phyloP scores from a whole-genome alignment of 2,329 filamentous ascomycete species.

The Xylaria sp. region DNA sequence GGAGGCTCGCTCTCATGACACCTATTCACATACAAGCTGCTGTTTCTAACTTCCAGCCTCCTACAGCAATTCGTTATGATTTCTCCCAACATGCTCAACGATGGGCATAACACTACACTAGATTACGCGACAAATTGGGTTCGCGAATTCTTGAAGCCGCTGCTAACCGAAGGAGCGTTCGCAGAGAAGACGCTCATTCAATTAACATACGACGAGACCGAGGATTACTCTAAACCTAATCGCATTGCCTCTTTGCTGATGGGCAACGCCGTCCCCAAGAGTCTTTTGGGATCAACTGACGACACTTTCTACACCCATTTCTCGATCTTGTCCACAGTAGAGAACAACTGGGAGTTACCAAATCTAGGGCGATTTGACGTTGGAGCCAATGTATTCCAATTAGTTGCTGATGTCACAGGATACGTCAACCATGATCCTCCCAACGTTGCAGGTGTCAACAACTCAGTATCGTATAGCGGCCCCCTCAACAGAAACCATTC shows the following conservation, averaged over 20 bases:
- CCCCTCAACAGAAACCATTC: slow-evolving; percentile 46
- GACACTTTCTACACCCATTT: slow-evolving; percentile 70
- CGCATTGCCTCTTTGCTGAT: slow-evolving; percentile 73
- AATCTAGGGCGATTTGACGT: slow-evolving; percentile 43
- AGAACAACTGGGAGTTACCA: slow-evolving; percentile 71
- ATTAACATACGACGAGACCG: slow-evolving; percentile 80
- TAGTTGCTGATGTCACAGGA: slow-evolving; percentile 64
- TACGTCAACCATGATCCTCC: slow-evolving; percentile 52
- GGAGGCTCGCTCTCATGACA: not conserved
- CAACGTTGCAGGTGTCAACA: slow-evolving; percentile 44
- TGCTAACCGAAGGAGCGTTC: slow-evolving; percentile 71
- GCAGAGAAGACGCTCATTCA: slow-evolving; percentile 76
- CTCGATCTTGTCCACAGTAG: slow-evolving; percentile 56
- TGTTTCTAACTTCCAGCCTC: not conserved
- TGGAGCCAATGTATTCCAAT: slow-evolving; percentile 59
- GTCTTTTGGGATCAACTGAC: slow-evolving; percentile 71
- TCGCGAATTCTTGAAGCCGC: slow-evolving; percentile 68
- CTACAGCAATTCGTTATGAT: slow-evolving; percentile 64
- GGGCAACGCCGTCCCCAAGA: slow-evolving; percentile 69
- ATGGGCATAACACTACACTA: slow-evolving; percentile 74
- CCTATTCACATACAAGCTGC: not conserved
- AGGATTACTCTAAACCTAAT: slow-evolving; percentile 71
- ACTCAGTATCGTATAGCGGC: slow-evolving; percentile 51
- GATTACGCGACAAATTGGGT: slow-evolving; percentile 73
- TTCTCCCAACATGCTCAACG: slow-evolving; percentile 67